Evolutionary conservation across 768 basidiomycete genomes (phyloP), one percentile per base, ranked within the genome.

Genomic region (Xerocomus brunneocitrinus): DNA sequence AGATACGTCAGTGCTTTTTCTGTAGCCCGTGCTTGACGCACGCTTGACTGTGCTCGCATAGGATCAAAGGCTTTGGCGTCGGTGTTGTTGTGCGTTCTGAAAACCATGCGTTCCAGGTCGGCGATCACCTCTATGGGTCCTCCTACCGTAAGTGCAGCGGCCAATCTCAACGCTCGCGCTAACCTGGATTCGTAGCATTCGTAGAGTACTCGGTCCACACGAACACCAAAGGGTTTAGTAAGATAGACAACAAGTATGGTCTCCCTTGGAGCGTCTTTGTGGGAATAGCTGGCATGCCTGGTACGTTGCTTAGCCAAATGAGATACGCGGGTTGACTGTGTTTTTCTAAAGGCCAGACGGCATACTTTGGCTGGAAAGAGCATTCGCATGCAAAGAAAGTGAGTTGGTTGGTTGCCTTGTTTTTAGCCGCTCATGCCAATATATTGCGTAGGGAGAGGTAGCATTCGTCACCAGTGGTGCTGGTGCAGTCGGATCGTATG

Each of bases 401-500:
- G 36, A 71, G 65, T 19, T 32, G 8, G 9, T 36, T 22, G 28
- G 3, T 13, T 14, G 25, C 19, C 2, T 32, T 12, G 12, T 32
- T 32, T 38, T n/a, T 13, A 7, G 5, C 19, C n/a, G 47, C 50
- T 50, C 40, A 38, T 24, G 9, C 31, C 3, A 16, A 10, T n/a
- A 10, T 28, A 43, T 35, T 22, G 35, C 36, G 3, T 47, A 76
- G 72, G 81, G 81, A 8, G 78, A 83, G 54, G 72, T 70, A 1
- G 76, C 72, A 16, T 83, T 80, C 55, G 73, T 84, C 14, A 71
- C 69, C 2, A 69, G 77, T 5, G 80, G 73, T 41, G 46, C 58
- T 57, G 73, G 73, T 7, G 70, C 83, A 14, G 85, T 89, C 28
- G 87, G 86, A 56, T 79, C 80, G 80, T 83, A 61, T 40, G 81